These are phyloP conservation scores for Nannochloropsis granulata DNA, from an alignment of 108 stramenopile species.

Conservation along the genomic window DNA sequence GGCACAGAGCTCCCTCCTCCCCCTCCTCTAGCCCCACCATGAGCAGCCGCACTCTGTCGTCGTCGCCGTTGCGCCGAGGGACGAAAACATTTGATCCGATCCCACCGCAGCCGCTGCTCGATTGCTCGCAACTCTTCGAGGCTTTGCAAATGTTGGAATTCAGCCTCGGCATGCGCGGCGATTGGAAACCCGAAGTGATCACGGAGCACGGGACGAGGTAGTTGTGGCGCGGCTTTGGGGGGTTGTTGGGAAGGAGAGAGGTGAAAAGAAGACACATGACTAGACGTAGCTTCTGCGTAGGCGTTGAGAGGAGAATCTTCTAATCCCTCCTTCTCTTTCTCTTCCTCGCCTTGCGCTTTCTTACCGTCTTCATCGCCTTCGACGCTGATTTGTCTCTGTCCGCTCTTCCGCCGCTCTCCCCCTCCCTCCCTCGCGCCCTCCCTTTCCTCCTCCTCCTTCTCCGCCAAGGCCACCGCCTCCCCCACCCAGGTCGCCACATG, in stretches of 20 bases:
- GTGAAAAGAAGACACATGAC: no score
- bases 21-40: neutral
- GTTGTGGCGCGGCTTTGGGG: no score
- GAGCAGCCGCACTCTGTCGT: neutral
- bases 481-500: neutral
- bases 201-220: neutral
- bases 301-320: no score
- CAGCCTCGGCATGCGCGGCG: neutral
- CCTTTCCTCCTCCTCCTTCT: no score
- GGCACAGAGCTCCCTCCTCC: neutral
- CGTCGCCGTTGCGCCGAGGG: neutral
- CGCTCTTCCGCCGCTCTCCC: neutral
- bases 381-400: neutral
- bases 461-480: no score
- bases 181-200: neutral
- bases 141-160: neutral
- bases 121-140: neutral
- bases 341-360: neutral
- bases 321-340: neutral
- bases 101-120: neutral
- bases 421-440: neutral
- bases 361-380: neutral
- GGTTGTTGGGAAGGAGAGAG: no score
- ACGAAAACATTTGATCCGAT: neutral
- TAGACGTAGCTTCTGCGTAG: no score